phyloP scores from a whole-genome alignment of 164 flowering plant genomes.

The Umbilicus rupestris region DNA sequence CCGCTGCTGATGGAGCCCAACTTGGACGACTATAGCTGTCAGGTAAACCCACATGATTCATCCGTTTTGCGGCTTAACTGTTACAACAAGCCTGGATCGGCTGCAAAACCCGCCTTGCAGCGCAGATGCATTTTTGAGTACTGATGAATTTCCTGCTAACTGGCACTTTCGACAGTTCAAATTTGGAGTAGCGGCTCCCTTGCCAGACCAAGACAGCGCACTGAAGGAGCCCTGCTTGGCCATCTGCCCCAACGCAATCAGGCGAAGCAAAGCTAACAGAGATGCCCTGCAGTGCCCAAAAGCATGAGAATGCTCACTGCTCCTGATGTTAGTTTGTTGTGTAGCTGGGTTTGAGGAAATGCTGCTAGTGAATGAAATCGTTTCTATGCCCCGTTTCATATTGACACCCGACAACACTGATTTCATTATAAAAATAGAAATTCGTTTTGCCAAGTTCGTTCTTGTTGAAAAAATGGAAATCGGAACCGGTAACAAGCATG shows the following conservation, averaged over 20 bases:
- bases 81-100: too few species aligned
- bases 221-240: constrained; percentile 74
- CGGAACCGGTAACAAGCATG: too few species aligned
- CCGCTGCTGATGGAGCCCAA: constrained; percentile 93
- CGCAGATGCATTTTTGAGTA: not conserved
- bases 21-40: constrained; percentile 84
- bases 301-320: constrained; percentile 19
- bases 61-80: too few species aligned
- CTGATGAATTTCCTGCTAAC: not conserved
- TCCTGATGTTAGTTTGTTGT: not conserved
- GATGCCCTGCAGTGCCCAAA: constrained; percentile 40
- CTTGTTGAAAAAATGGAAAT: too few species aligned
- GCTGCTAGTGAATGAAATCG: not conserved
- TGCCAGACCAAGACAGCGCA: constrained; percentile 40
- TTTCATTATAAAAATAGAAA: too few species aligned
- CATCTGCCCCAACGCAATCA: constrained; percentile 54
- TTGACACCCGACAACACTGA: too few species aligned
- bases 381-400: too few species aligned
- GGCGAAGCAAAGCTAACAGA: constrained; percentile 24
- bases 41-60: constrained; percentile 58
- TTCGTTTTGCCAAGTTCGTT: too few species aligned
- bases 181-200: constrained; percentile 62
- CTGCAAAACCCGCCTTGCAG: too few species aligned
- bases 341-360: constrained; percentile 2
- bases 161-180: constrained; percentile 43